Evolutionary conservation across 768 basidiomycete species (phyloP).

Genomic region (Lepiota brunneoincarnata): DNA sequence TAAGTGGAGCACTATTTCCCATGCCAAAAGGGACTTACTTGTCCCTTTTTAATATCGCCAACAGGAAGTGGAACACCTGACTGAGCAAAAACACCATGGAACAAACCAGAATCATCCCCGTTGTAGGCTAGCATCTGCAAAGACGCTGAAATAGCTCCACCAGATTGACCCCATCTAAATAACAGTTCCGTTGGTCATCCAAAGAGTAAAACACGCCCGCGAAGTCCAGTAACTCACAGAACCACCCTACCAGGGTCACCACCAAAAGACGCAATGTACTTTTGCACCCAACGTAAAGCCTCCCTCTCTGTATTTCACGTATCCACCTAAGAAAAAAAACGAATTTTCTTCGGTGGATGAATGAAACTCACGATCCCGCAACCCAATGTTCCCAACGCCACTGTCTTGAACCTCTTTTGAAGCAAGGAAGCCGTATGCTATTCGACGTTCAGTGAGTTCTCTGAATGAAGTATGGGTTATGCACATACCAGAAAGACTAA

Average conservation of each 20-base stretch:
- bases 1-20: constrained; percentile 6
- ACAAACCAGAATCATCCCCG: constrained; percentile 30
- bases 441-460: not conserved
- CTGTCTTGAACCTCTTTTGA: constrained; percentile 36
- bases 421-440: constrained; percentile 40
- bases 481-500: constrained; percentile 1
- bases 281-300: constrained; percentile 54
- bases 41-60: constrained; percentile 20
- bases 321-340: not conserved
- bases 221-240: constrained; percentile 27
- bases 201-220: not conserved
- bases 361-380: constrained; percentile 43
- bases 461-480: not conserved
- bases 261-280: constrained; percentile 49
- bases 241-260: constrained; percentile 48
- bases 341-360: not conserved
- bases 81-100: constrained; percentile 32
- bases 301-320: constrained; percentile 27
- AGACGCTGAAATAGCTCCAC: constrained; percentile 42
- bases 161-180: constrained; percentile 40
- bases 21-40: constrained; percentile 6
- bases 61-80: constrained; percentile 23
- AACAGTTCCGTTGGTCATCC: not conserved
- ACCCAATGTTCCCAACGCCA: constrained; percentile 44
- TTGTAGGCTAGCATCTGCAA: constrained; percentile 33